Evolutionary conservation across 192 early-diverging fungal species (phyloP), one percentile per base, ranked within the genome.

Genomic region (Obelidium mucronatum): DNA sequence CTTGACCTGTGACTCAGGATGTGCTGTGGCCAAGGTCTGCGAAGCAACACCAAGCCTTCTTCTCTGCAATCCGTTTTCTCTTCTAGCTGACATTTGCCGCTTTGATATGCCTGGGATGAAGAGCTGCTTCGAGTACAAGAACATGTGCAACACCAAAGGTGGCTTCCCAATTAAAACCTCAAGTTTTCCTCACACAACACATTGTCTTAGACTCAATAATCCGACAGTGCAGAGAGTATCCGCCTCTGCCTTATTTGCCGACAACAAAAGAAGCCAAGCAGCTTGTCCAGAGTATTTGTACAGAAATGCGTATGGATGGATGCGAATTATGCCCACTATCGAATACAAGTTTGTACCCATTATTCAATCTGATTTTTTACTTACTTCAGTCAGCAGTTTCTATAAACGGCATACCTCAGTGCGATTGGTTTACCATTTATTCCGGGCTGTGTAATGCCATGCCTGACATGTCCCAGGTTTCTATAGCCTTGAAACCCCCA

Each of bases 21-120:
- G 70, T 31, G 28, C 56, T 3, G 63, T 73, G 36, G 63, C 35
- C 55, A 59, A n/a, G 40, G 3, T 78, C 35, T 77, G 68, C 33
- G 36, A 56, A 1, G 61, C 59, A 37, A 78, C 78, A 74, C 79
- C 75, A 1, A 76, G 83, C 52, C 75, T 80, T 8, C 19, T 31
- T 34, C 83, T 83, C 78, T 89, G 88, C 76, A 80, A 68, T 6
- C 84, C 84, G 0, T 81, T 89, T 70, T 86, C 88, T 1, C n/a
- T 86, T 40, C 75, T 87, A 3, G 84, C 85, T 22, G 88, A 89
- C 60, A 77, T 89, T 54, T 89, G 88, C 66, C 65, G 81, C 11
- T 62, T 76, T 24, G 88, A 89, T 62, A 89, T 89, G 88, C 88
- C 88, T 19, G 81, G 55, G 42, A 88, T 86, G 82, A 26, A 58